Conservation (phyloP, 352 stramenopile species). For the Hyaloperonospora arabidopsidis region DNA sequence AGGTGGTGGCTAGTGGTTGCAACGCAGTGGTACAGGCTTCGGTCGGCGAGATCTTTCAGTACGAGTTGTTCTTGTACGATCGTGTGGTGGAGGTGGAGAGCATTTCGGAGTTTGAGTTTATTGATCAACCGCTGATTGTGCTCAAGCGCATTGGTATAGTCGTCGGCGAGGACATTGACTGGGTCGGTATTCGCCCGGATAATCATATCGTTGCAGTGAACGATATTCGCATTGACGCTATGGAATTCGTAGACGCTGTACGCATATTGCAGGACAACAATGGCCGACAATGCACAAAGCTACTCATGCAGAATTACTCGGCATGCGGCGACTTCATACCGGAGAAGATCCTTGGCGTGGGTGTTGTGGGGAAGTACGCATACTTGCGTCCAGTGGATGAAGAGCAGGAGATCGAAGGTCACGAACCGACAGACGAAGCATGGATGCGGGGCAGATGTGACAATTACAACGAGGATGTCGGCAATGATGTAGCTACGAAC, state of each 20-base stretch:
- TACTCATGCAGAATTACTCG: conserved; percentile 86
- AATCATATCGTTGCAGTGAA: conserved; percentile 86
- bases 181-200: conserved; percentile 64
- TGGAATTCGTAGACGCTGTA: conserved; percentile 73
- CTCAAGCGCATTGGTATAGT: conserved; percentile 82
- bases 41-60: conserved; percentile 84
- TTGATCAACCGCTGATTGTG: conserved; percentile 79
- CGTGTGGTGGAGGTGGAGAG: conserved; percentile 84
- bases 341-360: conserved; percentile 78
- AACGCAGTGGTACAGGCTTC: conserved; percentile 78
- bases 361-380: conserved; percentile 74
- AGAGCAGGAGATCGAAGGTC: conserved; percentile 21
- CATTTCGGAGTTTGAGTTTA: conserved; percentile 81
- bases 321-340: conserved; percentile 81
- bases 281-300: conserved; percentile 75
- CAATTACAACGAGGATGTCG: conserved; percentile 17
- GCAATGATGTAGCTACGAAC: conserved; percentile 1
- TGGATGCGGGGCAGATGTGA: conserved; percentile 41
- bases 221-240: conserved; percentile 77
- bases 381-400: conserved; percentile 62
- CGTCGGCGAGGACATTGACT: conserved; percentile 68
- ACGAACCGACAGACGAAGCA: conserved; percentile 52
- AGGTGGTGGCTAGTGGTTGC: conserved; percentile 80
- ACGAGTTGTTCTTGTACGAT: conserved; percentile 82
- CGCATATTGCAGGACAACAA: conserved; percentile 82